Evolutionary conservation across 1,139 yeast species (phyloP), one percentile per base, ranked within the genome.

Genomic region (Scheffersomyces titani): DNA sequence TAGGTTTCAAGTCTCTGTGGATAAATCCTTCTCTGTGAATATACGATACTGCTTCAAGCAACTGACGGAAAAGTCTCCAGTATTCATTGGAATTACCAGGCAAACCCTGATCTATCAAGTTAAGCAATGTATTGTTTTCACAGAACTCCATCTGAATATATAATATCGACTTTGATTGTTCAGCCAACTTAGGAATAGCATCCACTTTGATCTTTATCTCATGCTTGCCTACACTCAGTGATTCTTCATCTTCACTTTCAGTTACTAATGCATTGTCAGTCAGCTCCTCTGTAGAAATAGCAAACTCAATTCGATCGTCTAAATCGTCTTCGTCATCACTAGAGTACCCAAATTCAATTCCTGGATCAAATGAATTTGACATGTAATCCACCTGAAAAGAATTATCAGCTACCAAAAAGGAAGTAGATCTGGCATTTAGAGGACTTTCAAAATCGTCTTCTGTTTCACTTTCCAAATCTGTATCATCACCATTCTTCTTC

Each of bases 121-220:
- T 97, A 52, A 85, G 83, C 47, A 96, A 74, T 0, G 99, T 94
- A 59, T 91, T 91, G 66, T 94, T 94, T 65, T 96, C 99, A 74
- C 99, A 96, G 68, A 94, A 96, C 70, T 96, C 99, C 99, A 96
- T 96, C 68, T 96, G 99, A 61, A 96, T 94, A 68, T 78, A 80
- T 78, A 96, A 60, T 81, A 78, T 50, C 82, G 93, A 74, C 84
- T 86, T 65, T 3, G 76, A 75, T 51, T 68, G 66, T 2, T 19
- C 53, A 5, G 24, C 36, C 19, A 46, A 19, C 22, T 22, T 18
- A 19, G 44, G 54, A 19, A 21, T 50, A 11, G 13, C 24, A 5
- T 46, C 49, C 16, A 22, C 20, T n/a, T 46, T 46, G 16, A 22
- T 22, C 48, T 18, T 36, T 21, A n/a, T 24, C n/a, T 16, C 19